Base-by-base conservation (phyloP, 225 moss, liverwort and hornwort genomes). In the Neckera pumila region DNA sequence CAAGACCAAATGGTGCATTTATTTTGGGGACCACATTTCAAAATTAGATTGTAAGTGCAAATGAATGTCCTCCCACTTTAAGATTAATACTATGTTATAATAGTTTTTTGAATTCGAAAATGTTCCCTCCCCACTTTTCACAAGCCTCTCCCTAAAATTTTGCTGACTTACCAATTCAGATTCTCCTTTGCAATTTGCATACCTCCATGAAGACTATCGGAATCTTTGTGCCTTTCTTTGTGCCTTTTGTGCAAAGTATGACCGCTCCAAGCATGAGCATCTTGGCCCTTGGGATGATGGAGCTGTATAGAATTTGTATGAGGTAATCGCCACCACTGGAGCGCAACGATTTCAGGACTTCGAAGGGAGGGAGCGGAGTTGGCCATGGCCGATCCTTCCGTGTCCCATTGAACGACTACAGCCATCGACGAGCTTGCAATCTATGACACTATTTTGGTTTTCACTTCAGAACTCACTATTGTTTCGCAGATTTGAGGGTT, bases 31-130 rank as follows among this genome's bases (percentile, higher is more conserved):
- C 20, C 20, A n/a, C 34, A 66, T 66, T 20, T 21, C 11, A 62
- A 66, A 66, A 19, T 66, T 36, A 36, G 36, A 6, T 66, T 66
- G 66, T 36, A 36, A 36, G 0, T 66, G 2, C 36, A 11, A 10
- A 66, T 4, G 6, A 36, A 21, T 36, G 36, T 66, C 3, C 10
- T 34, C 34, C 17, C 31, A 63, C 30, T 33, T 11, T 20, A 22
- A 4, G 3, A 38, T 38, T 22, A 38, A 22, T 2, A 22, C 12
- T n/a, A 21, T 21, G 1, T 66, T 22, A n/a, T 38, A 67, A 38
- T 25, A 14, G 0, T 70, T 27, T 43, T 27, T 27, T 5, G 5
- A 3, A 27, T 42, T 3, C 27, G 4, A 0, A 16, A 43, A n/a
- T 20, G 11, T 11, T 27, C 27, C 42, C 9, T 16, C 27, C 9